Percentiles rank a stretch among this genome's conserved stretches.
Conservation (phyloP, 495 filamentous ascomycete genomes). For the Podospora pseudocomata region DNA sequence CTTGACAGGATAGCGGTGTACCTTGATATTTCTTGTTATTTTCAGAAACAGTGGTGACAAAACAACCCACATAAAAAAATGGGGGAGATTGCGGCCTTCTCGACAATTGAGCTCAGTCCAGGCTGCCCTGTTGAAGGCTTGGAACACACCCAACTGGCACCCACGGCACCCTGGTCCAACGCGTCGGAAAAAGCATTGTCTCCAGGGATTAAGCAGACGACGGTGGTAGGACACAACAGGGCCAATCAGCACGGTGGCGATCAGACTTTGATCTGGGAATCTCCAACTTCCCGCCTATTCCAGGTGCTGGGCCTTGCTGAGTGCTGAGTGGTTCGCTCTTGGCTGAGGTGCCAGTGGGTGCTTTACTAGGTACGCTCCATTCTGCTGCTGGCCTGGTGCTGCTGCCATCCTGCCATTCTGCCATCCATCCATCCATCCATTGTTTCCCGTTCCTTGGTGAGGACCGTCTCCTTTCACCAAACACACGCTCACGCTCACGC, state of each 20-base stretch:
- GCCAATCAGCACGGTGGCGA: constrained; percentile 35
- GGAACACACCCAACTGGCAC: not conserved
- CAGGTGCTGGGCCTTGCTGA: constrained; percentile 9
- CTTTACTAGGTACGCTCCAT: not conserved
- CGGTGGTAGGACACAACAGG: constrained; percentile 18
- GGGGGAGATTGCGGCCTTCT: not conserved
- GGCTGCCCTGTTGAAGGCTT: constrained; percentile 4
- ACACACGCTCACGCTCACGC: not conserved
- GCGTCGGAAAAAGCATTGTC: constrained; percentile 18
- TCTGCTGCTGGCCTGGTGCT: not conserved
- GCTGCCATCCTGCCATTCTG: no score
- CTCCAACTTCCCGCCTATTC: constrained; percentile 25
- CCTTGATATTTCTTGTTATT: no score
- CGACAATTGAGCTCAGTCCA: constrained; percentile 8
- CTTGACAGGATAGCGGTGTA: no score
- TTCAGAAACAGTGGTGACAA: no score
- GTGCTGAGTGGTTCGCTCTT: constrained; percentile 13
- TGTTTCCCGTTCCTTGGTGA: no score
- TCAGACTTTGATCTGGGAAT: constrained; percentile 38
- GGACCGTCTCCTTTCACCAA: constrained; percentile 3
- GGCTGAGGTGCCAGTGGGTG: not conserved
- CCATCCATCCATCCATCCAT: not conserved
- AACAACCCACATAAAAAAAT: not conserved
- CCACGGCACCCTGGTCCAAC: constrained; percentile 10
- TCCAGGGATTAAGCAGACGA: constrained; percentile 20